Percentiles rank a stretch among this genome's conserved stretches.
phyloP scores from a whole-genome alignment of 352 stramenopile genomes.

The Globisporangium nunn region DNA sequence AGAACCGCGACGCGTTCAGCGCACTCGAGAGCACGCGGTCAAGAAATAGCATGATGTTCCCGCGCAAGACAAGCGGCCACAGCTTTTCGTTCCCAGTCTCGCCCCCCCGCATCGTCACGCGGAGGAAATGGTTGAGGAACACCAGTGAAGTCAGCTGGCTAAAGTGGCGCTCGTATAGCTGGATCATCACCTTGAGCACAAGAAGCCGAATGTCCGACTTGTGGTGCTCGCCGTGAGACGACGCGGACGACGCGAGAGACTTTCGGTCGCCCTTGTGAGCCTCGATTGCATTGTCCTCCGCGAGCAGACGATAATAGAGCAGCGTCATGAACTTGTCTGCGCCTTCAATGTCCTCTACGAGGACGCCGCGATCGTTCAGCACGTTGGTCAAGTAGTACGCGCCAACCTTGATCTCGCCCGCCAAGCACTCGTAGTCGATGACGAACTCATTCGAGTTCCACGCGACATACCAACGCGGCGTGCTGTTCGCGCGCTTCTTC shows the following conservation, averaged over 20 bases:
- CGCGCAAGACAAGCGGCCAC: conserved; percentile 72
- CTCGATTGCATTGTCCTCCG: conserved; percentile 40
- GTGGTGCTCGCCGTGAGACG: conserved; percentile 26
- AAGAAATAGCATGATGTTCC: conserved; percentile 80
- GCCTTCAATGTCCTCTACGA: conserved; percentile 74
- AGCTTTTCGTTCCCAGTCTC: conserved; percentile 27
- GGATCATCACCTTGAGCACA: conserved; percentile 85
- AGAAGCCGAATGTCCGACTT: conserved; percentile 62
- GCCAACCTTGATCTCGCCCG: conserved; percentile 72
- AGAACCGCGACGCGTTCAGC: conserved; percentile 71
- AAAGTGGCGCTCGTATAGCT: conserved; percentile 79
- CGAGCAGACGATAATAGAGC: conserved; percentile 80
- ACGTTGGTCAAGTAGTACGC: conserved; percentile 81
- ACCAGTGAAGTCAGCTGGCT: conserved; percentile 64
- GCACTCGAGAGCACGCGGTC: conserved; percentile 77
- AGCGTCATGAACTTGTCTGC: conserved; percentile 80
- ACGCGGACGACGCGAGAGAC: conserved; percentile 21
- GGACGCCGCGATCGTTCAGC: conserved; percentile 68
- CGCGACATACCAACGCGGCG: conserved; percentile 76
- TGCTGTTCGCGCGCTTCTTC: conserved; percentile 55
- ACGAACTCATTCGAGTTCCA: conserved; percentile 87
- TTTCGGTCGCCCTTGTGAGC: conserved; percentile 5
- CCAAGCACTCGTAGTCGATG: conserved; percentile 69
- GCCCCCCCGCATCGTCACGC: conserved; percentile 67
- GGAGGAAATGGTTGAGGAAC: conserved; percentile 80